These are phyloP conservation scores for Fusarium pseudoanthophilum DNA, from an alignment of 2,329 filamentous ascomycete genomes.

Conservation along the genomic window DNA sequence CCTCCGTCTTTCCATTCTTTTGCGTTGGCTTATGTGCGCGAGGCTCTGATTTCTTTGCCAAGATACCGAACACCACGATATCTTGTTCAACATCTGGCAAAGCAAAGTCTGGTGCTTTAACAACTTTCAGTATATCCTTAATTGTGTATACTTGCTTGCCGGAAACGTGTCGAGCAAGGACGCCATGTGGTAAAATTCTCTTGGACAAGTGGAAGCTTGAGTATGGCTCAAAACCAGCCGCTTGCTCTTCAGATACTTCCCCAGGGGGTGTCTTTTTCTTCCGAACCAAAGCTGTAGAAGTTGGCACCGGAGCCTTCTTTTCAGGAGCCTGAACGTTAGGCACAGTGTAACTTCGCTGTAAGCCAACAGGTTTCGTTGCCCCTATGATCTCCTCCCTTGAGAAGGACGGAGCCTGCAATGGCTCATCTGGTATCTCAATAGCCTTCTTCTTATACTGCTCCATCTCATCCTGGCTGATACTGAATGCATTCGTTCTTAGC, in stretches of 20 bases:
- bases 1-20: conserved; percentile 61
- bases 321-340: conserved; percentile 46
- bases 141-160: conserved; percentile 82
- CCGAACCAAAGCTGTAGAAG: conserved; percentile 13
- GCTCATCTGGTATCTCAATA: conserved; percentile 62
- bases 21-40: conserved; percentile 64
- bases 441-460: conserved; percentile 69
- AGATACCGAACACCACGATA: conserved; percentile 87
- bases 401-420: conserved; percentile 62
- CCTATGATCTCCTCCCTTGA: conserved; percentile 72
- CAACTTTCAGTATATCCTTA: conserved; percentile 80
- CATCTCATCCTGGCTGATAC: conserved; percentile 67
- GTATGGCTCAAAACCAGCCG: conserved; percentile 80
- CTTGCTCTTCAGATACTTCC: conserved; percentile 42
- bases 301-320: conserved; percentile 28
- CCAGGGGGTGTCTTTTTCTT: conserved; percentile 33
- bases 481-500: conserved; percentile 66
- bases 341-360: conserved; percentile 58
- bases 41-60: conserved; percentile 89
- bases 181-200: conserved; percentile 83
- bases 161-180: conserved; percentile 80
- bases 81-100: conserved; percentile 87
- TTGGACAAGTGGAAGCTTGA: conserved; percentile 86
- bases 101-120: conserved; percentile 85
- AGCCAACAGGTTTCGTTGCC: conserved; percentile 37